Base-by-base conservation (phyloP, 129 eudicot genomes). In the Artemisia tridentata region DNA sequence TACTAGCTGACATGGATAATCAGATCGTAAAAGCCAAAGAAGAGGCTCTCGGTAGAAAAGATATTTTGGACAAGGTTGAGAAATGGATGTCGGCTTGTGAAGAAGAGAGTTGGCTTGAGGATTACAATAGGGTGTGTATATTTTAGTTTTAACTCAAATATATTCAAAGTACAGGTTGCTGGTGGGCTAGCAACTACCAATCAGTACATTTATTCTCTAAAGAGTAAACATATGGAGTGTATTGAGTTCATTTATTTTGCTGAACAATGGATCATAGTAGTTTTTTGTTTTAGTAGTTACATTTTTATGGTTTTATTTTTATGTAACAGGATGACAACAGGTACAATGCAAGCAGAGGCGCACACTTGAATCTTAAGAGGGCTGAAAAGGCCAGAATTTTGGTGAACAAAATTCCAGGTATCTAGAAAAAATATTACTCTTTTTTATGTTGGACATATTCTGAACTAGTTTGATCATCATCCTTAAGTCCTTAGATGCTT, bases 321-420 rank as follows among this genome's bases (percentile, higher is more conserved):
- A n/a, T 66, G 68, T 31, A 78, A 78, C 84, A 93, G 98, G 98
- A 93, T 77, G 95, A 93, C 65, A 90, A 93, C 82, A 68, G 98
- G 84, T 93, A 93, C 53, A 93, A 90, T 74, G 92, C 96, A 11
- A 93, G 97, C 82, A 85, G 98, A 80, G 98, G 98, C 18, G 98
- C 98, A 51, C 98, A 93, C 69, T 80, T 93, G 80, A 93, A 93
- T 77, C 88, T 93, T 73, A 93, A 93, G 83, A 78, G 98, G 45
- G 98, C 97, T n/a, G 98, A 93, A 71, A 93, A 93, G 85, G 98
- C 97, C 59, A 72, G 98, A 56, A 68, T 87, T 65, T 72, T 93
- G 67, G 98, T 90, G 19, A 93, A 90, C 85, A 93, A 93, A 84
- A 93, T 93, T 75, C 98, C 98, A 69, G 97, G 98, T 90, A 79